A percentile compares a stretch with the other conserved stretches of the same genome.
Evolutionary conservation across 306 rosid species (phyloP).

Genomic region (Cicer bijugum): DNA sequence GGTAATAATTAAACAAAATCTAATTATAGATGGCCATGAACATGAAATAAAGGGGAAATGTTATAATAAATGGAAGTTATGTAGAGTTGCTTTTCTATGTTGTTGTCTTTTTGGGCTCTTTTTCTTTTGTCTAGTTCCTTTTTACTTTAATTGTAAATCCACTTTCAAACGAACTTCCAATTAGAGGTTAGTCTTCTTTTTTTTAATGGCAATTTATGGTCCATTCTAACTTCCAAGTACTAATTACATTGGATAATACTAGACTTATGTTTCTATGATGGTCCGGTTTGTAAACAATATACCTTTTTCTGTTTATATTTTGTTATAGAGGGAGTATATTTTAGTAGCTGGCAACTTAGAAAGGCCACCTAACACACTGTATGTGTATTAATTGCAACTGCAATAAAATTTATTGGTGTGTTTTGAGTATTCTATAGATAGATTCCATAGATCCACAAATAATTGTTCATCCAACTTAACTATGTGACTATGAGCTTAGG

Average conservation of each 20-base stretch:
- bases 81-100: constrained; percentile 4
- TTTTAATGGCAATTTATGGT: constrained; percentile 23
- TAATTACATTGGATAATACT: constrained; percentile 5
- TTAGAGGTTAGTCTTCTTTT: constrained; percentile 24
- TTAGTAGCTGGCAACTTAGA: constrained; percentile 30
- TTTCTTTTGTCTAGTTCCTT: constrained; percentile 18
- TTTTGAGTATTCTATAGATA: constrained; percentile 30
- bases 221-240: constrained; percentile 30
- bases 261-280: constrained; percentile 2
- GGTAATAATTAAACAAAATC: constrained; percentile 4
- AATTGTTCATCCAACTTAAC: constrained; percentile 10
- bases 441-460: constrained; percentile 18
- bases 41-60: constrained; percentile 8
- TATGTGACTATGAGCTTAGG: neutral
- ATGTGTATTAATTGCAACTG: neutral
- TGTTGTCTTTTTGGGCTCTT: constrained; percentile 42
- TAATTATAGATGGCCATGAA: neutral
- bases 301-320: too few relatives aligned
- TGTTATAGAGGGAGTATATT: constrained; percentile 26
- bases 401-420: constrained; percentile 27
- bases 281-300: constrained; percentile 22
- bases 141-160: neutral
- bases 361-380: constrained; percentile 36
- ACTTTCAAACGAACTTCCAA: constrained; percentile 26
- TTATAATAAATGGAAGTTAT: constrained; percentile 1